Evolutionary conservation across 495 filamentous ascomycete species (phyloP).

Genomic region (Penicillium lagena): DNA sequence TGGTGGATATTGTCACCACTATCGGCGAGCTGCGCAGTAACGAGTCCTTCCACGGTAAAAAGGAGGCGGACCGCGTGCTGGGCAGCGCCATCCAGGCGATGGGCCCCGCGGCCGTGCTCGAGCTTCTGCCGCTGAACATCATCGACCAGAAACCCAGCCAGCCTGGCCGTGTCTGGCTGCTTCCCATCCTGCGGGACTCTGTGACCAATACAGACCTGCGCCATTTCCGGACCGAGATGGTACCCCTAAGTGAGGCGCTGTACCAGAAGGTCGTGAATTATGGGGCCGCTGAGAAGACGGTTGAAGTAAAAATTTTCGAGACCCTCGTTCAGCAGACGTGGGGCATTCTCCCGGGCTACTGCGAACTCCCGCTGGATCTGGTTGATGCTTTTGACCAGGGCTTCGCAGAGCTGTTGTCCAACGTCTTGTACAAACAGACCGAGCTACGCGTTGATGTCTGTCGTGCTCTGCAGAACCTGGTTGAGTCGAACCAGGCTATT

Average conservation of each 20-base stretch:
- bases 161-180: slow-evolving; percentile 86
- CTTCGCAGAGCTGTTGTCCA: slow-evolving; percentile 89
- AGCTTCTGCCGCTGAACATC: slow-evolving; percentile 80
- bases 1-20: slow-evolving; percentile 63
- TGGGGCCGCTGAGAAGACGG: slow-evolving; percentile 71
- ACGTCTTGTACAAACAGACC: slow-evolving; percentile 85
- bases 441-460: slow-evolving; percentile 83
- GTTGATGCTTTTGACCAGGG: slow-evolving; percentile 68
- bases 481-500: slow-evolving; percentile 85
- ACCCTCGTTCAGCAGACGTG: slow-evolving; percentile 93
- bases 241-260: slow-evolving; percentile 82
- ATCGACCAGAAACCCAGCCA: slow-evolving; percentile 65
- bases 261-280: slow-evolving; percentile 83
- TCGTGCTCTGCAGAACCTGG: slow-evolving; percentile 72
- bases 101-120: slow-evolving; percentile 76
- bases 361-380: slow-evolving; percentile 81
- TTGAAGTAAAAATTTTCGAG: slow-evolving; percentile 96
- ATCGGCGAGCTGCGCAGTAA: slow-evolving; percentile 85
- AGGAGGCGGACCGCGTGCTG: slow-evolving; percentile 86
- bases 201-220: slow-evolving; percentile 76
- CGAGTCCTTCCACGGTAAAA: slow-evolving; percentile 87
- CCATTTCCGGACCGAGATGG: slow-evolving; percentile 79
- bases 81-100: slow-evolving; percentile 79
- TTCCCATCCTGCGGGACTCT: slow-evolving; percentile 81
- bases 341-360: slow-evolving; percentile 92